These are phyloP conservation scores for Erythrophleum fordii DNA, from an alignment of 306 rosid species.

Conservation along the genomic window DNA sequence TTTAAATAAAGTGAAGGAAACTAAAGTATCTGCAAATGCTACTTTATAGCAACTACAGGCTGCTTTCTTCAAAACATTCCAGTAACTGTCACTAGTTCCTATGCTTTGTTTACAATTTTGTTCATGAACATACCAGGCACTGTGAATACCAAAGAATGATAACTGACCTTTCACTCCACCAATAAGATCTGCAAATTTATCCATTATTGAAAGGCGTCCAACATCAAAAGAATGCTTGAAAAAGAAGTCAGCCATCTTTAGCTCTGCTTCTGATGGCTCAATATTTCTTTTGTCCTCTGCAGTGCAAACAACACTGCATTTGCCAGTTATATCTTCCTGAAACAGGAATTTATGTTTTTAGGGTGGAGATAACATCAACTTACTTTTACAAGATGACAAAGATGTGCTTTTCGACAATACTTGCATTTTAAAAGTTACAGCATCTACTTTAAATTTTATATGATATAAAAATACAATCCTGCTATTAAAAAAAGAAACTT, in stretches of 20 bases:
- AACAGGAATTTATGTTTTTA: constrained; percentile 20
- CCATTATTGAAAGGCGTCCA: constrained; percentile 26
- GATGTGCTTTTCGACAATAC: not conserved
- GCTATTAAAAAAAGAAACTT: not conserved
- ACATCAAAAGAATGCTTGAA: constrained; percentile 60
- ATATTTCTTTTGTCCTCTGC: constrained; percentile 65
- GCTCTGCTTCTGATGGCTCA: constrained; percentile 51
- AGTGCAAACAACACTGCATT: constrained; percentile 68
- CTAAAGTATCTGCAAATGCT: constrained; percentile 15
- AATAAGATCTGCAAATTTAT: constrained; percentile 52
- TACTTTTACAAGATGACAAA: constrained; percentile 10
- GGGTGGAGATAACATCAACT: constrained; percentile 21
- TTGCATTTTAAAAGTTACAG: not conserved
- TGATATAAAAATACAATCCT: not conserved
- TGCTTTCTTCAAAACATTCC: not conserved
- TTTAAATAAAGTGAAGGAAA: constrained; percentile 12
- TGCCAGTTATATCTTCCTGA: constrained; percentile 63
- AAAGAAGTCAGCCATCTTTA: constrained; percentile 52
- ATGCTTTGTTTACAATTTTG: not conserved
- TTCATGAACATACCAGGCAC: constrained; percentile 21
- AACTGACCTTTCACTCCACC: constrained; percentile 57
- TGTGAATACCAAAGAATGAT: constrained; percentile 7
- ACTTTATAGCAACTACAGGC: constrained; percentile 16
- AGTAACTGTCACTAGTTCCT: constrained; percentile 23
- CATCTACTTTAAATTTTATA: constrained; percentile 4